A percentile compares a stretch with the other conserved stretches of the same genome.
Evolutionary conservation across 2,329 filamentous ascomycete species (phyloP).

Genomic region (Thelonectria rubi): DNA sequence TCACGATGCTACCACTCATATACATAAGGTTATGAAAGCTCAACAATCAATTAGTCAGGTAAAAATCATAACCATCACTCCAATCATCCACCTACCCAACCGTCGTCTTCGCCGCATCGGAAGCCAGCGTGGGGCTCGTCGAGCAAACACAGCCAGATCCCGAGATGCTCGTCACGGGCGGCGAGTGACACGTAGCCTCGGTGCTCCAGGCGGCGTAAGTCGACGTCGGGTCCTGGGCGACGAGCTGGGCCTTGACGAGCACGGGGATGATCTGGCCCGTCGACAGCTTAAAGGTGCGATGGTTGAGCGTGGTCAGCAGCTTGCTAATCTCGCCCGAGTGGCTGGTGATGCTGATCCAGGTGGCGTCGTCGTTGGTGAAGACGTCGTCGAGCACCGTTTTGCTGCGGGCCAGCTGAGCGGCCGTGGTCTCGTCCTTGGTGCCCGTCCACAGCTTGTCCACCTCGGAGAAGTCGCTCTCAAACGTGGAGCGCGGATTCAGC

Average conservation of each 20-base stretch:
- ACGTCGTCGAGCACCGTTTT: constrained; percentile 64
- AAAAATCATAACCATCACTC: too few relatives aligned
- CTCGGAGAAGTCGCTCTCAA: constrained; percentile 71
- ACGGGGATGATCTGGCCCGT: constrained; percentile 76
- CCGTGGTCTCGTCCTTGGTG: constrained; percentile 52
- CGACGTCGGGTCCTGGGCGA: constrained; percentile 41
- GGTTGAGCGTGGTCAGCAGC: constrained; percentile 64
- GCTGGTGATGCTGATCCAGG: constrained; percentile 67
- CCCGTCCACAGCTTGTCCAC: constrained; percentile 57
- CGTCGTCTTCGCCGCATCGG: constrained; percentile 30
- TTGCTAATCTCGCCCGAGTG: constrained; percentile 66
- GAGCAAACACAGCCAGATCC: constrained; percentile 55
- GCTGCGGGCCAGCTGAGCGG: constrained; percentile 60
- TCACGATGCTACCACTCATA: too few relatives aligned
- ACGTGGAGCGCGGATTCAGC: constrained; percentile 61
- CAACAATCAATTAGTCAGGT: too few relatives aligned
- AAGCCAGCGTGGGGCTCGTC: constrained; percentile 32
- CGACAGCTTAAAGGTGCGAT: constrained; percentile 68
- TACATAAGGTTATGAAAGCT: too few relatives aligned
- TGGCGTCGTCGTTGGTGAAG: constrained; percentile 60
- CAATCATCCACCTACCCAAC: not conserved
- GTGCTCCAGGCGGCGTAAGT: constrained; percentile 48
- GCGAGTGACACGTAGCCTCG: constrained; percentile 55
- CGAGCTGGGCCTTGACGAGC: constrained; percentile 66
- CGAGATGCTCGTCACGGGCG: constrained; percentile 55